Evolutionary conservation across 2,329 filamentous ascomycete genomes (phyloP).

Genomic region (Calonectria montana): DNA sequence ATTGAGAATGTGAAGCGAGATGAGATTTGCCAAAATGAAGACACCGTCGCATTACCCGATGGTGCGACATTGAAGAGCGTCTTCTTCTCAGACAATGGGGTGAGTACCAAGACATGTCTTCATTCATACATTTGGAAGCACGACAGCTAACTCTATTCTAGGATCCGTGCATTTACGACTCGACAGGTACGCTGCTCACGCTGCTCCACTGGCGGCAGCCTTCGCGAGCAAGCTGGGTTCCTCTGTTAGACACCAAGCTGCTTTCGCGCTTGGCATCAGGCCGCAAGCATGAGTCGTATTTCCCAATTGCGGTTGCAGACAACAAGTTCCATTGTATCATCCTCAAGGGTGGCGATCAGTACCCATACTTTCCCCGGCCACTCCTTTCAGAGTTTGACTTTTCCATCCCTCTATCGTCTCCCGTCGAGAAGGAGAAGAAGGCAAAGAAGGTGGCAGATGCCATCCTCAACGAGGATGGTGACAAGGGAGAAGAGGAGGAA

Average conservation of each 20-base stretch:
- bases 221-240: constrained; percentile 90
- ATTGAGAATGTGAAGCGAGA: constrained; percentile 96
- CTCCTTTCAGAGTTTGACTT: constrained; percentile 95
- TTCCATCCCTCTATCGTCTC: constrained; percentile 77
- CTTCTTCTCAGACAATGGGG: constrained; percentile 93
- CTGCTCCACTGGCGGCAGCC: constrained; percentile 91
- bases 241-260: constrained; percentile 88
- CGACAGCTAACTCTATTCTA: constrained; percentile 46
- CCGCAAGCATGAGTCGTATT: constrained; percentile 90
- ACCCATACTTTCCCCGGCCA: constrained; percentile 92
- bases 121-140: neutral
- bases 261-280: constrained; percentile 86
- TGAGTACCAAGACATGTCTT: constrained; percentile 55
- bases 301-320: constrained; percentile 92
- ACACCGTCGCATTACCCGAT: constrained; percentile 85
- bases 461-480: constrained; percentile 49
- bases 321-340: constrained; percentile 98
- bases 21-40: constrained; percentile 94
- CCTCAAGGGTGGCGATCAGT: constrained; percentile 91
- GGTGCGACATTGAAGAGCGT: constrained; percentile 80
- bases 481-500: constrained; percentile 49
- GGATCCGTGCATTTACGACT: constrained; percentile 97
- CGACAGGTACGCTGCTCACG: constrained; percentile 86
- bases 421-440: constrained; percentile 46
- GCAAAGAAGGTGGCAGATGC: constrained; percentile 48